A percentile compares a stretch with the other conserved stretches of the same genome.
phyloP scores from a whole-genome alignment of 371 early-diverging fungal species.

The Syncephalastrum sp. region DNA sequence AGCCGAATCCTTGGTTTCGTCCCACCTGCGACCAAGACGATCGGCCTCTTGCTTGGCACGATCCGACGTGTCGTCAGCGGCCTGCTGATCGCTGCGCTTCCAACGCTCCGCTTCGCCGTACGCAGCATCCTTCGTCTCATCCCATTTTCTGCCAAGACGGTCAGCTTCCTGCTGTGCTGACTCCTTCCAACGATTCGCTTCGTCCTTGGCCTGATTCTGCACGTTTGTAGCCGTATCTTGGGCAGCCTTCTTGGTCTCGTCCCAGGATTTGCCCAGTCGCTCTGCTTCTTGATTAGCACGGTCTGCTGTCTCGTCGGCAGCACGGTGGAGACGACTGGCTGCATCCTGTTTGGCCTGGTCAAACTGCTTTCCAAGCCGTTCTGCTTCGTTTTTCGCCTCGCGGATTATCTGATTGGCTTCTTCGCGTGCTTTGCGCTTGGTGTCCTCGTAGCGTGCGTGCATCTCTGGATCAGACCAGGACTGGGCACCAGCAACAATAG shows the following conservation, averaged over 20 bases:
- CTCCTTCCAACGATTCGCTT: background rate
- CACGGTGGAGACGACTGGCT: background rate
- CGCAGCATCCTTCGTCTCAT: slow-evolving; percentile 12
- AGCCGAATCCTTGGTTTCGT: background rate
- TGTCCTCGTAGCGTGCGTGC: slow-evolving; percentile 7
- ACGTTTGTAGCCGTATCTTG: background rate
- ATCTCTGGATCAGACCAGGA: slow-evolving; percentile 13
- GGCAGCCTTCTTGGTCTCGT: slow-evolving; percentile 8
- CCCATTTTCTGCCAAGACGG: slow-evolving; percentile 3
- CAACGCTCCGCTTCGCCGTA: background rate
- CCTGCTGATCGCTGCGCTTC: slow-evolving; percentile 1
- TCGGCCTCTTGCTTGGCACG: slow-evolving; percentile 5
- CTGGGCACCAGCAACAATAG: slow-evolving; percentile 8
- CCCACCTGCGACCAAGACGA: slow-evolving; percentile 7
- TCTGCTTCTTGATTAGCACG: slow-evolving; percentile 10
- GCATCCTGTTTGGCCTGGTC: slow-evolving; percentile 10
- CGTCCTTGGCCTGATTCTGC: slow-evolving; percentile 5
- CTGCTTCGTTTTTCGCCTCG: slow-evolving; percentile 5
- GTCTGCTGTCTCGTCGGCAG: slow-evolving; percentile 7
- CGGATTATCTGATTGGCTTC: slow-evolving; percentile 3
- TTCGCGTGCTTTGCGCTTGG: slow-evolving; percentile 9
- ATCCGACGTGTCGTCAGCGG: background rate
- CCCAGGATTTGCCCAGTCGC: background rate
- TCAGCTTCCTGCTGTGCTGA: slow-evolving; percentile 9
- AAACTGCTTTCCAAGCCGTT: background rate